Base-by-base conservation (phyloP, 2,329 filamentous ascomycete species). In the Sporothrix mexicana region DNA sequence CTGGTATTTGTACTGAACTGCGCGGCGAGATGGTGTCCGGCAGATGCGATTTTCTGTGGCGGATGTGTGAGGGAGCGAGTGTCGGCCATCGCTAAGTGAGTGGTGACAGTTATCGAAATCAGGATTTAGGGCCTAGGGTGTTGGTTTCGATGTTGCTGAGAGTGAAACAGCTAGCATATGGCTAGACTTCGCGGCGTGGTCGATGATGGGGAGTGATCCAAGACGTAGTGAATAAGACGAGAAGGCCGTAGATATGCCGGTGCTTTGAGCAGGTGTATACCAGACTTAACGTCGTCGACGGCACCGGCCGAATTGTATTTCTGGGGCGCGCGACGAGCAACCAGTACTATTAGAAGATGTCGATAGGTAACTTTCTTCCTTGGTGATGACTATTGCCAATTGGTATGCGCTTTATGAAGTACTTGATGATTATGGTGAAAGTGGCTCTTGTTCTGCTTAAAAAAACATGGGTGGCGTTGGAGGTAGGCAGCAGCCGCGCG, bases 401-500 rank as follows among this genome's bases (percentile, higher is more conserved):
- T 43, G 61, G 12, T 23, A 47, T 43, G 41, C n/a, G 61, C 41
- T 43, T 66, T 23, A 25, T 36, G 30, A 36, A 36, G 30, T 36
- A 36, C 30, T 36, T 36, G 41, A 43, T 47, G 20, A 45, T 23
- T 23, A 7, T 64, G 9, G 59, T 20, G n/a, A 43, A 12, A 23
- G 30, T 36, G 23, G 43, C n/a, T 15, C 2, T 23, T 36, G 8
- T 12, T 20, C 7, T 25, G 61, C 53, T 55, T 23, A 59, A 25
- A 59, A 20, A 43, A 49, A 61, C 13, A 45, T 53, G 70, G 49
- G 74, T 75, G 73, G 73, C 71, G 69, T 74, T 67, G 66, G n/a
- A 41, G 36, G 73, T 69, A 75, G 74, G 74, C 74, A 75, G 25
- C 74, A 75, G 73, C 51, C 43, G 36, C 25, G 17, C 10, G 43